phyloP scores from a whole-genome alignment of 495 filamentous ascomycete genomes.

The Hypoxylon lienhwacheense region DNA sequence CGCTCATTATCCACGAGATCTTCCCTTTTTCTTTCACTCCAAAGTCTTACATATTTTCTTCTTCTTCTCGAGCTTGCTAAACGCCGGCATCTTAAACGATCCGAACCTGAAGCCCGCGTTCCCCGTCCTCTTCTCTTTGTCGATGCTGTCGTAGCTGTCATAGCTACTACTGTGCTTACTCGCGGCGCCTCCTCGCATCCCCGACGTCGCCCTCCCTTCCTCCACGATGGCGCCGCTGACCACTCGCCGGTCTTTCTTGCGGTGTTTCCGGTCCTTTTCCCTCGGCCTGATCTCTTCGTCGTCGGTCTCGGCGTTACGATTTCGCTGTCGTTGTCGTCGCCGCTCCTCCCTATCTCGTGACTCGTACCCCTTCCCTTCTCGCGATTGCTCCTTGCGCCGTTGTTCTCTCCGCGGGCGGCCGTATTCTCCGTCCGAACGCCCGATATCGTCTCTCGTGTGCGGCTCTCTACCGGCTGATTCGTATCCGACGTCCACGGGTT shows the following conservation, averaged over 20 bases:
- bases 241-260: constrained; percentile 57
- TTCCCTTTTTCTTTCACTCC: too few relatives aligned
- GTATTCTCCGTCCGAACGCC: constrained; percentile 25
- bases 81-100: too few relatives aligned
- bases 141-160: constrained; percentile 44
- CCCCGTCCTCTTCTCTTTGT: constrained; percentile 36
- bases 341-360: constrained; percentile 38
- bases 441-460: constrained; percentile 22
- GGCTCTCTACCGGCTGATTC: constrained; percentile 28
- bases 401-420: constrained; percentile 40
- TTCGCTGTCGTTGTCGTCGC: constrained; percentile 38
- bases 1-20: background rate
- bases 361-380: constrained; percentile 35
- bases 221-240: constrained; percentile 71
- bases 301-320: constrained; percentile 25
- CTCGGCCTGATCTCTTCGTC: constrained; percentile 28
- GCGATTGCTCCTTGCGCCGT: constrained; percentile 38
- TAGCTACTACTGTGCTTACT: constrained; percentile 42
- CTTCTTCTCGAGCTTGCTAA: too few relatives aligned
- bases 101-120: background rate
- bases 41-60: constrained; percentile 54
- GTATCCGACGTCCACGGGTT: constrained; percentile 26
- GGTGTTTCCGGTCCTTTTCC: constrained; percentile 38
- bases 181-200: constrained; percentile 39
- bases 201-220: constrained; percentile 55